Conservation (phyloP, 352 stramenopile species). For the Lagenidium sp. region DNA sequence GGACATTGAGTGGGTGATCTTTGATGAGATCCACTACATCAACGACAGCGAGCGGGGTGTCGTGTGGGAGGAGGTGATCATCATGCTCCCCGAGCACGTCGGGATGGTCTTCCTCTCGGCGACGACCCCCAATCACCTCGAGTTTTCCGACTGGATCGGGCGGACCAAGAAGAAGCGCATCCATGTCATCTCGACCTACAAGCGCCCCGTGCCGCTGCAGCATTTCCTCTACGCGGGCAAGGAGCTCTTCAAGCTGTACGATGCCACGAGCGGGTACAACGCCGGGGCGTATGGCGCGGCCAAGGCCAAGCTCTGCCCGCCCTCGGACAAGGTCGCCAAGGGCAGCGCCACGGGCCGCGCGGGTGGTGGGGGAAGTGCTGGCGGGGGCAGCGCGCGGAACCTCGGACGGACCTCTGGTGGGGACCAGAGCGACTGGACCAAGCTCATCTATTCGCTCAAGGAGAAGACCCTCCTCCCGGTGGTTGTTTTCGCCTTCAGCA, state of each 20-base stretch:
- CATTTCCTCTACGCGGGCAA: conserved; percentile 95
- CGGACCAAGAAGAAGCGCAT: conserved; percentile 94
- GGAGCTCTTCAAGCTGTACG: conserved; percentile 87
- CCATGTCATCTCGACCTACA: conserved; percentile 96
- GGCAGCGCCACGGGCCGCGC: conserved; percentile 14
- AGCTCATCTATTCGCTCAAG: conserved; percentile 78
- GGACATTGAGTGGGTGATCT: conserved; percentile 98
- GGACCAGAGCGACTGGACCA: conserved; percentile 84
- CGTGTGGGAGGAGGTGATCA: conserved; percentile 98
- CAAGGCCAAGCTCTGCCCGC: conserved; percentile 57
- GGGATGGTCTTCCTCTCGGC: conserved; percentile 98
- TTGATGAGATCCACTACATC: conserved; percentile 98
- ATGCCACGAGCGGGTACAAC: conserved; percentile 42
- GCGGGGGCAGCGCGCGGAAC: conserved; percentile 32
- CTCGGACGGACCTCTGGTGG: conserved; percentile 51
- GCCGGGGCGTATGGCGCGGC: conserved; percentile 41
- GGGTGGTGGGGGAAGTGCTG: conserved; percentile 22
- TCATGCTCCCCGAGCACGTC: conserved; percentile 96
- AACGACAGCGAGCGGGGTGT: conserved; percentile 97
- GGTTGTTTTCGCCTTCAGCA: conserved; percentile 93
- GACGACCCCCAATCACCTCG: conserved; percentile 97
- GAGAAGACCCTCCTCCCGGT: conserved; percentile 92
- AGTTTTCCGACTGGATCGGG: conserved; percentile 99
- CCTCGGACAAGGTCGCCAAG: conserved; percentile 37
- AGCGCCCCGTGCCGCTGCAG: conserved; percentile 94